Base-by-base conservation (phyloP, 2,329 filamentous ascomycete genomes). In the Trichoderma guizhouense region DNA sequence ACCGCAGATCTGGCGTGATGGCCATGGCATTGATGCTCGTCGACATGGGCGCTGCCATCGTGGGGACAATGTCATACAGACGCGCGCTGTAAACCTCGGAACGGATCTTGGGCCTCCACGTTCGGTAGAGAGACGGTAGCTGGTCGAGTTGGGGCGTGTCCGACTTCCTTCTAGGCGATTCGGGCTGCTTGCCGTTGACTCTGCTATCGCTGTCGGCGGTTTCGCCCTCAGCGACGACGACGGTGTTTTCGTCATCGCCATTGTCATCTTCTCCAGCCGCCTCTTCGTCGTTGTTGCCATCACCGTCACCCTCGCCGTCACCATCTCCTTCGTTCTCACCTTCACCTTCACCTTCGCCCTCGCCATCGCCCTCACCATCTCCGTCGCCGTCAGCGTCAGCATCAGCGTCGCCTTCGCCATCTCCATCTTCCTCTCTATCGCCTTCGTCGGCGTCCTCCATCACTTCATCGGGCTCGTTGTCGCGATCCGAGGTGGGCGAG, bases 1-100 rank as follows among this genome's bases (percentile, higher is more conserved):
- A 98, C 70, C 94, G 89, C 86, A 98, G 91, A 81, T 99, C 96
- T 2, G 94, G 95, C 0, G 96, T 99, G 36, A 96, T 91, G 28
- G 94, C 91, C 72, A 99, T 89, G 11, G 94, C 92, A 79, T 99
- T 99, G 82, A 99, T 93, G 68, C 94, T 98, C 3, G 96, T 99
- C 74, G 94, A 93, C 80, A 98, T 95, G 1, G 96, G 96, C 3
- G 96, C 96, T 2, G 96, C 96, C 83, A 98, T 98, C 26, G 96
- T 98, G 2, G 96, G 96, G 1, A 97, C 92, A 73, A 99, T 97
- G 79, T 99, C 96, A 84, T 98, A 99, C 2, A 92, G 89, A 53
- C 87, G 84, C 15, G 96, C 95, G 1, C 87, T 91, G 64, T 97
- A 84, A n/a, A 90, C 92, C 78, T 97, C 94, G 12, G 91, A 86